Conservation (phyloP, 106 monocot genomes). For the Dioscorea zingiberensis region DNA sequence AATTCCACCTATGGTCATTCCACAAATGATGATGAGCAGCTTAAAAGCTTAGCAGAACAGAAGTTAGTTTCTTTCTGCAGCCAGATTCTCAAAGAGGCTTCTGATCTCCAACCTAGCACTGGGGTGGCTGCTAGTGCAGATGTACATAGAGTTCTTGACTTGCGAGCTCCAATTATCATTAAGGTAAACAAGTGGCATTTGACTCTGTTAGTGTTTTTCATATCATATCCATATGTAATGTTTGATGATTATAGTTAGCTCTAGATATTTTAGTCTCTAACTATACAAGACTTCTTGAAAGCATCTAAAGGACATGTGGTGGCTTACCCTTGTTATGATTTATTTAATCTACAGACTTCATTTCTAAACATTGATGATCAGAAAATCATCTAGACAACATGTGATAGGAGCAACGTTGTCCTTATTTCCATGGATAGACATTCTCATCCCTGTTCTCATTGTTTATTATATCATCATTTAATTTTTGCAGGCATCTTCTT, state of each 20-base stretch:
- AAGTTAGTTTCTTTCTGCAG: conserved; percentile 88
- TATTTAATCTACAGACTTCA: too few species aligned
- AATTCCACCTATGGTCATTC: conserved; percentile 9
- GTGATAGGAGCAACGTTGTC: too few species aligned
- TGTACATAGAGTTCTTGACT: conserved; percentile 68
- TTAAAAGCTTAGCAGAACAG: conserved; percentile 78
- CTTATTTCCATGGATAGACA: too few species aligned
- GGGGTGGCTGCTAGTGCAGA: conserved; percentile 69
- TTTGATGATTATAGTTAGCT: not conserved
- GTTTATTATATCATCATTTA: too few species aligned
- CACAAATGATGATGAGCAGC: conserved; percentile 36
- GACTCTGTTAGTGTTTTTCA: not conserved
- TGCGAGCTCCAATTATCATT: conserved; percentile 87
- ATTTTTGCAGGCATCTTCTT: too few species aligned
- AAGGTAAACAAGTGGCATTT: conserved; percentile 46
- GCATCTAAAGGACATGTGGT: not conserved
- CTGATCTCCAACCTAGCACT: conserved; percentile 64
- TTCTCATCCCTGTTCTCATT: too few species aligned
- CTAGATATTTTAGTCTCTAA: not conserved
- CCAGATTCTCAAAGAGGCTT: conserved; percentile 86
- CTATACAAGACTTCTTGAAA: not conserved
- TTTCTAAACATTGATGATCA: too few species aligned
- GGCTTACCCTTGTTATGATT: not conserved
- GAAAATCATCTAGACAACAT: too few species aligned
- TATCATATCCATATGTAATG: not conserved